A percentile compares a stretch with the other conserved stretches of the same genome.
These are phyloP conservation scores for Pseudogymnoascus sp. DNA, from an alignment of 2,329 filamentous ascomycete genomes.

Conservation along the genomic window DNA sequence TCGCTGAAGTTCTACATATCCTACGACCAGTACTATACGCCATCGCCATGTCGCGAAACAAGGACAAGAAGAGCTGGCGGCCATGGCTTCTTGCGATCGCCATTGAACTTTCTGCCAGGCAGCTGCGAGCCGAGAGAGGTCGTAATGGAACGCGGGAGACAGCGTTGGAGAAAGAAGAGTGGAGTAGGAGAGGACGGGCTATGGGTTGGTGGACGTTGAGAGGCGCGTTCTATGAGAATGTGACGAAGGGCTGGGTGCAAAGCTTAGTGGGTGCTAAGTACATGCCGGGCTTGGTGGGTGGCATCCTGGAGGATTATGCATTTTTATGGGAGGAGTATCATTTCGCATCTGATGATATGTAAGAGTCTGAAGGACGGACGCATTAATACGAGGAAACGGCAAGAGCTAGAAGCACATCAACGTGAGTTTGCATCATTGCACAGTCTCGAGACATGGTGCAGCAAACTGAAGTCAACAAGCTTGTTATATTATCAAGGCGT, in stretches of 20 bases:
- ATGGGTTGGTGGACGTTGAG: slow-evolving; percentile 96
- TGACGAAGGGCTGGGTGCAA: slow-evolving; percentile 66
- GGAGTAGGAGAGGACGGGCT: slow-evolving; percentile 78
- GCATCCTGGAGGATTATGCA: slow-evolving; percentile 90
- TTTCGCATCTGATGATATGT: slow-evolving; percentile 39
- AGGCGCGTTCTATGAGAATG: slow-evolving; percentile 91
- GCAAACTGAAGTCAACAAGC: neutral
- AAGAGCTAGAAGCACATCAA: neutral
- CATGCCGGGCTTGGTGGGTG: slow-evolving; percentile 71
- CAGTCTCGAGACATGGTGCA: neutral
- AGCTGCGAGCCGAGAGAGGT: slow-evolving; percentile 55
- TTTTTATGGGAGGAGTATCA: slow-evolving; percentile 98
- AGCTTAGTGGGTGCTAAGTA: slow-evolving; percentile 45
- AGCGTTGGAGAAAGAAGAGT: slow-evolving; percentile 79
- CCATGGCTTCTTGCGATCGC: slow-evolving; percentile 83
- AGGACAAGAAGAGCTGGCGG: slow-evolving; percentile 73
- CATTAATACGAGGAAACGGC: neutral
- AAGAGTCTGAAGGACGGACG: neutral
- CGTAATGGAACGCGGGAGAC: slow-evolving; percentile 53
- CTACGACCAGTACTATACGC: slow-evolving; percentile 83
- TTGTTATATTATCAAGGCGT: neutral
- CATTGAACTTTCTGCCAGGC: slow-evolving; percentile 81
- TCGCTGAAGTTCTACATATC: slow-evolving; percentile 88
- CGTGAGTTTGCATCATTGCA: neutral
- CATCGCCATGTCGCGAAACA: slow-evolving; percentile 59